These are phyloP conservation scores for Colletotrichum gigasporum DNA, from an alignment of 2,329 filamentous ascomycete genomes.

Conservation along the genomic window DNA sequence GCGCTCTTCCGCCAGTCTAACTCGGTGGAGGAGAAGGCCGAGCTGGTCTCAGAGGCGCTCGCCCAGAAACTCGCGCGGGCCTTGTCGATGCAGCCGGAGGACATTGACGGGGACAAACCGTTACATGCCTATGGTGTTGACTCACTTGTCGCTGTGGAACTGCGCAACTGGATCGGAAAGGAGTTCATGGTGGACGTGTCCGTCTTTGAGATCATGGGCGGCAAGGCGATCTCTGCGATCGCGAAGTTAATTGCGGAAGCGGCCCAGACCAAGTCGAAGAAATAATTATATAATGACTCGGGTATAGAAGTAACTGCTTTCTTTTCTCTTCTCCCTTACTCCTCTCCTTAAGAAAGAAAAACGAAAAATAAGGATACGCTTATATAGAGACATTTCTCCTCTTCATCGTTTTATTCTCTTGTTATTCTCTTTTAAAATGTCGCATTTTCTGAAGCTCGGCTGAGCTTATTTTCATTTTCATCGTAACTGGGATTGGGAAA, in stretches of 20 bases:
- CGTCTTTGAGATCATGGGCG: conserved; percentile 3
- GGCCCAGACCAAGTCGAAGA: no score
- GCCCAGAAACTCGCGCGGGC: conserved; percentile 33
- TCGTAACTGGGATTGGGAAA: no score
- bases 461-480: no score
- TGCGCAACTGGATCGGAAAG: conserved; percentile 39
- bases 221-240: background rate
- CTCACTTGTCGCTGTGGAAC: conserved; percentile 42
- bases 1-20: background rate
- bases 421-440: no score
- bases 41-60: conserved; percentile 36
- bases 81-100: conserved; percentile 20
- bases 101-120: conserved; percentile 35
- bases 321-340: no score
- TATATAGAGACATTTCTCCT: no score
- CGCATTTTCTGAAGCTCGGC: no score
- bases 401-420: no score
- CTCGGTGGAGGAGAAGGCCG: background rate
- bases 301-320: background rate
- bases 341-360: no score
- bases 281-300: no score
- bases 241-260: background rate
- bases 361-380: no score
- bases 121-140: conserved; percentile 39
- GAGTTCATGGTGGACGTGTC: conserved; percentile 38